These are phyloP conservation scores for Tolypocladium ovalisporum DNA, from an alignment of 2,329 filamentous ascomycete species.

Conservation along the genomic window DNA sequence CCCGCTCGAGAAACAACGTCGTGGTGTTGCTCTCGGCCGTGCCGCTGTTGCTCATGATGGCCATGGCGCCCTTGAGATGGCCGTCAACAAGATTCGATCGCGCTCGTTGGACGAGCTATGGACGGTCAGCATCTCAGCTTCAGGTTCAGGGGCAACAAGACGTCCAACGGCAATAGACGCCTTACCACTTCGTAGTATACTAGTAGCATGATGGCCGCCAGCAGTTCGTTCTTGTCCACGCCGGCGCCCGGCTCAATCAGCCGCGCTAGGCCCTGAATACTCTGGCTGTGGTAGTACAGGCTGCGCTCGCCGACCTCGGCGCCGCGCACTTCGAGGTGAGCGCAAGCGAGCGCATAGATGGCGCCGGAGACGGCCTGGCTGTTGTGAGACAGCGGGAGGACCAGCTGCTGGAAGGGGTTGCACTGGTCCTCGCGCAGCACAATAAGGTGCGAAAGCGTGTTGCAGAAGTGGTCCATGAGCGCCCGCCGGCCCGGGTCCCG, in stretches of 20 bases:
- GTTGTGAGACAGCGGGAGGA: slow-evolving; percentile 45
- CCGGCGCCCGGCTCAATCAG: slow-evolving; percentile 42
- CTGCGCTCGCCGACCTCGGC: slow-evolving; percentile 43
- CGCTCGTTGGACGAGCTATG: slow-evolving; percentile 48
- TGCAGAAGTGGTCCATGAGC: slow-evolving; percentile 52
- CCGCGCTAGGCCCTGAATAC: slow-evolving; percentile 44
- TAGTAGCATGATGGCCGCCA: slow-evolving; percentile 50
- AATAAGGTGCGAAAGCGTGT: slow-evolving; percentile 52
- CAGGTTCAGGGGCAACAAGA: background rate
- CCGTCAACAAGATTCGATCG: slow-evolving; percentile 49
- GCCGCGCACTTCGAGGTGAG: slow-evolving; percentile 64
- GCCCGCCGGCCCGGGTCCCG: slow-evolving; percentile 40
- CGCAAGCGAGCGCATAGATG: slow-evolving; percentile 72
- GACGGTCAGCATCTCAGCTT: background rate
- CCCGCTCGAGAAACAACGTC: slow-evolving; percentile 46
- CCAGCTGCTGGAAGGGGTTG: slow-evolving; percentile 52
- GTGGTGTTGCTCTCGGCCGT: slow-evolving; percentile 36
- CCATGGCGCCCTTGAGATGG: slow-evolving; percentile 51
- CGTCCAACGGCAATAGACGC: slow-evolving; percentile 12
- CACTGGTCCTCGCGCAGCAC: slow-evolving; percentile 52
- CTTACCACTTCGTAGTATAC: slow-evolving; percentile 53
- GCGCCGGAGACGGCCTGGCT: slow-evolving; percentile 63
- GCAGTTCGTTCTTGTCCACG: slow-evolving; percentile 43
- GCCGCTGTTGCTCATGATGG: slow-evolving; percentile 41
- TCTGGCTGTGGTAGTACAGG: slow-evolving; percentile 47